A percentile compares a stretch with the other conserved stretches of the same genome.
phyloP scores from a whole-genome alignment of 2,329 filamentous ascomycete genomes.

The Plenodomus lindquistii region DNA sequence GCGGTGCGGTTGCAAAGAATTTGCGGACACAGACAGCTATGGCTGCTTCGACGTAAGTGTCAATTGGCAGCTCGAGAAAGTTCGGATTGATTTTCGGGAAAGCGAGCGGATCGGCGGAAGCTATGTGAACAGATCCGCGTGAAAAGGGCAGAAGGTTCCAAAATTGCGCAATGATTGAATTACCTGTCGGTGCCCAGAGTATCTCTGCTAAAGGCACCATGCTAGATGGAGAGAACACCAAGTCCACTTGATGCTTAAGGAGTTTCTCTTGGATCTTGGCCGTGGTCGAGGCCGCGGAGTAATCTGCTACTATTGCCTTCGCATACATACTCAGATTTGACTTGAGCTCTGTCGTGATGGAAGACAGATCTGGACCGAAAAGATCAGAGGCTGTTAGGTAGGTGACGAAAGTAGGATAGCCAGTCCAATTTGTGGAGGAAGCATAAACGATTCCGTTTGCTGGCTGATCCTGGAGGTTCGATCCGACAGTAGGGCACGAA shows the following conservation, averaged over 20 bases:
- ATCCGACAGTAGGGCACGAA: slow-evolving; percentile 32
- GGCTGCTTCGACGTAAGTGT: slow-evolving; percentile 41
- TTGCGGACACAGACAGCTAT: slow-evolving; percentile 38
- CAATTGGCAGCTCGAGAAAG: slow-evolving; percentile 48
- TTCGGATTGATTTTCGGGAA: slow-evolving; percentile 48
- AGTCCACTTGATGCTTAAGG: slow-evolving; percentile 52
- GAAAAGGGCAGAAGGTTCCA: slow-evolving; percentile 47
- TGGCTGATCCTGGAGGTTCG: slow-evolving; percentile 43
- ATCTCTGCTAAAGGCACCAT: slow-evolving; percentile 54
- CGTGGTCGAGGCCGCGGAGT: slow-evolving; percentile 19
- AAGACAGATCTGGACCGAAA: slow-evolving; percentile 32
- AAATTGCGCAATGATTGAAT: slow-evolving; percentile 41
- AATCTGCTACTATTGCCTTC: slow-evolving; percentile 22
- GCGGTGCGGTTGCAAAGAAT: slow-evolving; percentile 32
- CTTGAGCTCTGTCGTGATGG: slow-evolving; percentile 25
- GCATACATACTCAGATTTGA: slow-evolving; percentile 37
- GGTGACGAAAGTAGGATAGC: slow-evolving; percentile 44
- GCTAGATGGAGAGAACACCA: slow-evolving; percentile 49
- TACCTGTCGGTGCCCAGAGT: slow-evolving; percentile 44
- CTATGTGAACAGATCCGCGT: slow-evolving; percentile 41
- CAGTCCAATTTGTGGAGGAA: slow-evolving; percentile 40
- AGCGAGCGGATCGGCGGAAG: slow-evolving; percentile 34
- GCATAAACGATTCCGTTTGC: slow-evolving; percentile 30
- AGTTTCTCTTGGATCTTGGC: slow-evolving; percentile 45
- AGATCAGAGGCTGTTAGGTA: slow-evolving; percentile 43